Evolutionary conservation across 225 moss, liverwort and hornwort species (phyloP), one percentile per base, ranked within the genome.

Genomic region (Ulota crispa): DNA sequence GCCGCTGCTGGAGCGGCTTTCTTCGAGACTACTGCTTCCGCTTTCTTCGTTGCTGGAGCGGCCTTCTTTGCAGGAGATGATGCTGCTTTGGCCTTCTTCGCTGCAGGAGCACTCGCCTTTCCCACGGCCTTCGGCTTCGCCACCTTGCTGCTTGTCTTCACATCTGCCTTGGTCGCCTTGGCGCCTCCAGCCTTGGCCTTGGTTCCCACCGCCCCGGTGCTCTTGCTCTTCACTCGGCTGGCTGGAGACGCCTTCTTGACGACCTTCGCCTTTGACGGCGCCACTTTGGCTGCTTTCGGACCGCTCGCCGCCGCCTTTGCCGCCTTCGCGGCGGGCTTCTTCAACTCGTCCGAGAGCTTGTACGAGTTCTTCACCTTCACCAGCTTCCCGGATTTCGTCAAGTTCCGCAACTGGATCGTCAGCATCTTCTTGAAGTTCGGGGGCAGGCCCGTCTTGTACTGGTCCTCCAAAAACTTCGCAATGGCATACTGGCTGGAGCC

Each of bases 401-500:
- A 64, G 72, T 94, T 96, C 3, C 93, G 89, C 75, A 96, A 80
- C 81, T 96, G 96, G 4, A 91, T 11, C 1, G 94, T 82, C 79
- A 96, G 68, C 3, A 82, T 71, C 90, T 93, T 96, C 90, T 83
- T 96, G 90, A 96, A 96, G 43, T 96, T 96, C 1, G 92, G 41
- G 1, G 96, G 94, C 28, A 94, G 89, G 9, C 90, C 89, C 16
- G 87, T 89, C 75, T 93, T 96, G 88, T 96, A 94, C 80, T 91
- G 86, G 26, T 96, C 96, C 75, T 96, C 96, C 81, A 93, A 60
- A 41, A 88, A 93, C 68, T 96, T 96, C 0, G 96, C 96, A 32
- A 96, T 96, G 1, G 96, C 96, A 9, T 96, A 96, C 42, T 92
- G 88, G 60, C 96, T 96, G 11, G 96, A 96, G 14, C 96, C 96